Base-by-base conservation (phyloP, 148 eudicot genomes). In the Camellia japonica region DNA sequence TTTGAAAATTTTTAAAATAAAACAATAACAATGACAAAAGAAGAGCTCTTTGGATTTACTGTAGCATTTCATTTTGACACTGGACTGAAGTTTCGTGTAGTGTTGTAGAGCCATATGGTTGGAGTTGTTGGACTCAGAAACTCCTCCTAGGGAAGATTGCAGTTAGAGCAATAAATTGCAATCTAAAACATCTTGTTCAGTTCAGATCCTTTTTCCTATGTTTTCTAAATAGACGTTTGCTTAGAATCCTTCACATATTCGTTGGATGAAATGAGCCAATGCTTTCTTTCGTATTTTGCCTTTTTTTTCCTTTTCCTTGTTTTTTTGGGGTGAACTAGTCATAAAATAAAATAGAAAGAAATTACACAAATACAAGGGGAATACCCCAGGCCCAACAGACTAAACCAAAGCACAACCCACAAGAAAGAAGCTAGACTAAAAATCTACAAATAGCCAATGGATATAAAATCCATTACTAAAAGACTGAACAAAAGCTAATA, bases 101-200 rank as follows among this genome's bases (percentile, higher is more conserved):
- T 64, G 42, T 30, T 30, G 11, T 20, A 1, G 41, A 64, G 42
- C 41, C 68, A 67, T 23, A 2, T 63, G 18, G 41, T 63, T 23
- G 38, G 41, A 63, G 9, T 63, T 6, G 41, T 63, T 23, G 38
- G 41, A 63, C 41, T 19, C 41, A 20, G 19, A 19, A 63, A 19
- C 11, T 14, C 52, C 19, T 63, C 68, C 38, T 7, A 63, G 42
- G 1, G 41, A 2, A 19, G 68, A 19, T 19, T 9, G 68, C 41
- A 63, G 0, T 63, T 23, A 63, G 19, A 63, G 68, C 68, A 63
- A 63, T 63, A 7, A 63, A 63, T 3, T 63, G 41, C 41, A 8
- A 63, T 63, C 68, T 63, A 19, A 76, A 75, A 51, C 69, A 41
- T 64, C 47, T 77, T 63, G 19, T 51, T 23, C 46, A 14, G 51